Conservation (phyloP, 495 filamentous ascomycete species). For the Xylaria palmicola region DNA sequence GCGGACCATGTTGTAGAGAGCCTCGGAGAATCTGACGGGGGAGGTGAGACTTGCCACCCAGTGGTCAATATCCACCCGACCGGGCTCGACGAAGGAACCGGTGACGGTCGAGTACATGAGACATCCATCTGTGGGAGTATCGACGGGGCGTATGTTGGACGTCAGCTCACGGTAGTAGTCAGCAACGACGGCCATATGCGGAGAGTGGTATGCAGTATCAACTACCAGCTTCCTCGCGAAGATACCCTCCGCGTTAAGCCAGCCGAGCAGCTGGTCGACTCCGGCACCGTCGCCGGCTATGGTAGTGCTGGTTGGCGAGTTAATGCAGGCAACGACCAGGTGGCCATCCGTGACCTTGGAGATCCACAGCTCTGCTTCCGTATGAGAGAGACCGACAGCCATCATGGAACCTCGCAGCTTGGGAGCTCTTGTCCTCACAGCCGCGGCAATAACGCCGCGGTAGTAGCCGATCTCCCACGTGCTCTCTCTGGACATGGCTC, state of each 20-base stretch:
- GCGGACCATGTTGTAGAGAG: conserved; percentile 32
- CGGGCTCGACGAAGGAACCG: conserved; percentile 18
- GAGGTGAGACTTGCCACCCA: conserved; percentile 48
- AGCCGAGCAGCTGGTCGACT: conserved; percentile 33
- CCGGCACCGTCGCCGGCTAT: conserved; percentile 40
- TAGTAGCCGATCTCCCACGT: conserved; percentile 50
- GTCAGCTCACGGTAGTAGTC: conserved; percentile 32
- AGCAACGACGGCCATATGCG: conserved; percentile 42
- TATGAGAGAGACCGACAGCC: conserved; percentile 37
- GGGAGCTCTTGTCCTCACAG: conserved; percentile 6
- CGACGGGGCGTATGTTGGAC: neutral
- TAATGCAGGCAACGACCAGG: conserved; percentile 46
- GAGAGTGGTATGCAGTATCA: conserved; percentile 44
- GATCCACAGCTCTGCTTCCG: conserved; percentile 23
- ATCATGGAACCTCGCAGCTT: conserved; percentile 40
- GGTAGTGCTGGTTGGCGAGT: conserved; percentile 48
- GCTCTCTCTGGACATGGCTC: conserved; percentile 38
- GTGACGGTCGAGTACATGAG: conserved; percentile 32
- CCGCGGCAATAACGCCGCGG: conserved; percentile 25
- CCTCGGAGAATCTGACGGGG: conserved; percentile 45
- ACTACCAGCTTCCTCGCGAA: conserved; percentile 41
- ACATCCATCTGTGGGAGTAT: neutral
- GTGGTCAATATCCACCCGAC: conserved; percentile 28
- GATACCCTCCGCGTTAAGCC: conserved; percentile 29
- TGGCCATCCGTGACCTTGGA: conserved; percentile 22